Evolutionary conservation across 2,329 filamentous ascomycete genomes (phyloP).

Genomic region (Coniochaeta ligniaria): DNA sequence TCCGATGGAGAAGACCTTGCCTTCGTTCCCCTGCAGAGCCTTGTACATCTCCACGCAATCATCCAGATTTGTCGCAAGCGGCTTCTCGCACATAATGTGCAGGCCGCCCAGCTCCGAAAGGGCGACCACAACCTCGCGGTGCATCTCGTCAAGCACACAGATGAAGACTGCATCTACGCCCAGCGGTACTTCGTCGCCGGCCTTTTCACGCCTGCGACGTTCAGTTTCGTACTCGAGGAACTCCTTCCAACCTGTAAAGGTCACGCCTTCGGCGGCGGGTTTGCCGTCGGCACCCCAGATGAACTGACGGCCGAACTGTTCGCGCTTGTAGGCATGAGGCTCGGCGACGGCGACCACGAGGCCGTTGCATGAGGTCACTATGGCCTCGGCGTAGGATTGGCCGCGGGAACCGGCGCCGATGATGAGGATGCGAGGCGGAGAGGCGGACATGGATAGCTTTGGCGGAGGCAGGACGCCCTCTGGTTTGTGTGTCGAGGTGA

Average conservation of each 20-base stretch:
- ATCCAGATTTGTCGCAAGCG: slow-evolving; percentile 68
- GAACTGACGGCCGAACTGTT: slow-evolving; percentile 60
- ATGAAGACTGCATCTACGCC: slow-evolving; percentile 58
- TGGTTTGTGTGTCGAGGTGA: neutral
- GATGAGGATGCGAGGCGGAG: slow-evolving; percentile 62
- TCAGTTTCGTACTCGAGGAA: slow-evolving; percentile 66
- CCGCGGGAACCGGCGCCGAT: slow-evolving; percentile 80
- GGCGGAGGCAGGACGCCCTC: slow-evolving; percentile 22
- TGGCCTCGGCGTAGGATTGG: slow-evolving; percentile 63
- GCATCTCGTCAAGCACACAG: slow-evolving; percentile 79
- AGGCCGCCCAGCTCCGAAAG: slow-evolving; percentile 60
- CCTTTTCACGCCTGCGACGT: slow-evolving; percentile 47
- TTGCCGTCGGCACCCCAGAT: slow-evolving; percentile 54
- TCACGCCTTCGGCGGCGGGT: slow-evolving; percentile 50
- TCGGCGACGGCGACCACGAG: slow-evolving; percentile 75
- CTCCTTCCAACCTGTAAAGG: slow-evolving; percentile 67
- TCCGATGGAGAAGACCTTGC: slow-evolving; percentile 74
- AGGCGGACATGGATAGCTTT: slow-evolving; percentile 36
- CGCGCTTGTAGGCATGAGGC: slow-evolving; percentile 69
- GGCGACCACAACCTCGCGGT: slow-evolving; percentile 71
- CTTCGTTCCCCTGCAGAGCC: slow-evolving; percentile 35
- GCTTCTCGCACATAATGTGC: slow-evolving; percentile 94
- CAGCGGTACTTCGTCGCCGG: slow-evolving; percentile 34
- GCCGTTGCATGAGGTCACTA: slow-evolving; percentile 57
- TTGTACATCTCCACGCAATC: slow-evolving; percentile 73